phyloP scores from a whole-genome alignment of 371 early-diverging fungal genomes.

The Mucor racemosus region DNA sequence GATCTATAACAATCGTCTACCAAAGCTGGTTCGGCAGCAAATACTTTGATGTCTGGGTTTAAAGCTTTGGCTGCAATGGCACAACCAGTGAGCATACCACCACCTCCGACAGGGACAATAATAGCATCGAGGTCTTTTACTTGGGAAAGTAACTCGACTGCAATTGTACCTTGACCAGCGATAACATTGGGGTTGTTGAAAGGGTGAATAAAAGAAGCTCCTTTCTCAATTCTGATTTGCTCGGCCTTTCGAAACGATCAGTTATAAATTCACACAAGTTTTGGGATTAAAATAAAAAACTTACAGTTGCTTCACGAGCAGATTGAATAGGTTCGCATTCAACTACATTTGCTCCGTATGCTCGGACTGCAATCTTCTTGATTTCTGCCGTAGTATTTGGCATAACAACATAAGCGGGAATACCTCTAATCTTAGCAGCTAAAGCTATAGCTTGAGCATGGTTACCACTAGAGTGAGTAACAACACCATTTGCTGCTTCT shows the following conservation, averaged over 20 bases:
- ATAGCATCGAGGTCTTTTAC: slow-evolving; percentile 31
- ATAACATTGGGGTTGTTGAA: slow-evolving; percentile 56
- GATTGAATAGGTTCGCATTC: slow-evolving; percentile 45
- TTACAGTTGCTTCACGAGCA: slow-evolving; percentile 38
- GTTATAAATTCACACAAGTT: background rate
- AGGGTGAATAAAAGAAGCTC: slow-evolving; percentile 51
- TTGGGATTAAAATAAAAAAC: background rate
- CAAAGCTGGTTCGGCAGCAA: background rate
- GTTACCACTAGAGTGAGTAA: slow-evolving; percentile 54
- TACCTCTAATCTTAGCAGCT: slow-evolving; percentile 46
- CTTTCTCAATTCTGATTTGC: slow-evolving; percentile 34
- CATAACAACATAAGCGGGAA: slow-evolving; percentile 61
- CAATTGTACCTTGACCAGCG: slow-evolving; percentile 67
- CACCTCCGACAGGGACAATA: background rate
- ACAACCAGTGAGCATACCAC: background rate
- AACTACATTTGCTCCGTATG: slow-evolving; percentile 58
- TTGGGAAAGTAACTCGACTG: slow-evolving; percentile 51
- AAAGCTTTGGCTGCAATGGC: background rate
- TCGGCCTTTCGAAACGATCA: slow-evolving; percentile 18
- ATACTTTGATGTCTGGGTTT: background rate
- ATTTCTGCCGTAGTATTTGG: slow-evolving; percentile 52
- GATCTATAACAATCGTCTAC: background rate
- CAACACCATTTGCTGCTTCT: slow-evolving; percentile 47
- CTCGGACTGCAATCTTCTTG: slow-evolving; percentile 57
- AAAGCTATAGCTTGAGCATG: slow-evolving; percentile 58